Conservation (phyloP, 176 grass and related monocot genomes). For the Sorghum bicolor region Sorghum_bicolor_NCBIv3 NC_012872.2:73032001-73032500, state of each 20-base stretch:
- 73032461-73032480: neutral
- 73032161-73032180: neutral
- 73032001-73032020: too few relatives aligned
- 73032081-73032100: neutral
- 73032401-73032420: constrained; percentile 17
- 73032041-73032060: neutral
- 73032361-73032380: constrained; percentile 29
- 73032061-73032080: neutral
- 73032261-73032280: constrained; percentile 30
- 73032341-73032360: constrained; percentile 36
- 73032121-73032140: constrained; percentile 6
- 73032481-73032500: neutral
- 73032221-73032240: constrained; percentile 7
- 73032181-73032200: constrained; percentile 39
- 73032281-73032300: constrained; percentile 23
- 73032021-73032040: too few relatives aligned
- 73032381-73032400: constrained; percentile 14
- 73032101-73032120: neutral
- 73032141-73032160: constrained; percentile 28
- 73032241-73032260: constrained; percentile 31
- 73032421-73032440: neutral
- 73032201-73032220: constrained; percentile 30
- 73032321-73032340: constrained; percentile 54
- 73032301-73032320: constrained; percentile 30
- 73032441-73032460: neutral